Evolutionary conservation across 257 asterid species (phyloP).

Genomic region (Voacanga thouarsii): DNA sequence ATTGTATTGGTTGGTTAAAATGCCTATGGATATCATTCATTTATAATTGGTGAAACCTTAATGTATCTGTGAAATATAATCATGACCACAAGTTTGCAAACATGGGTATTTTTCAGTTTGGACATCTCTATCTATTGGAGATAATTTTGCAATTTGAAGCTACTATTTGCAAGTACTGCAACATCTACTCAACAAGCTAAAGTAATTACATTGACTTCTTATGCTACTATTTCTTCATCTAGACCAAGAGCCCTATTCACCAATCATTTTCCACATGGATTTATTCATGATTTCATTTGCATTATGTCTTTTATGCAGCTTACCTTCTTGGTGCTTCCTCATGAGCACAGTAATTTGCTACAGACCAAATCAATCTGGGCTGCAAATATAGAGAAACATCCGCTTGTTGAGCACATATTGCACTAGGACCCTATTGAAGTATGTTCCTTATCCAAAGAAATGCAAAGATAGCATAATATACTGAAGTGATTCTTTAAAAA

Average conservation of each 20-base stretch:
- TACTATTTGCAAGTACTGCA: conserved; percentile 54
- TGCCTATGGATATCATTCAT: background rate
- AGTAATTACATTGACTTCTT: conserved; percentile 34
- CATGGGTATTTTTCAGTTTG: background rate
- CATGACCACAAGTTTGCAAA: background rate
- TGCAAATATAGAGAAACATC: conserved; percentile 60
- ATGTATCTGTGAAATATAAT: background rate
- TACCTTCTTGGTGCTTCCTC: conserved; percentile 81
- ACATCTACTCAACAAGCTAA: conserved; percentile 61
- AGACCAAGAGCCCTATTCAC: background rate
- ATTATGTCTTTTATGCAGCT: conserved; percentile 46
- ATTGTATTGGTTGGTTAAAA: background rate
- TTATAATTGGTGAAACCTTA: background rate
- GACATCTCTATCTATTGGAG: background rate
- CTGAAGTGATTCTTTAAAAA: background rate
- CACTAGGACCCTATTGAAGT: conserved; percentile 84
- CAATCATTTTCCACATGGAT: background rate
- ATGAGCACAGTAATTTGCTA: conserved; percentile 55
- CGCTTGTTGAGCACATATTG: conserved; percentile 77
- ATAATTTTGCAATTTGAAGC: background rate
- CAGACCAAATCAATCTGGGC: conserved; percentile 85
- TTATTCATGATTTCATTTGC: background rate
- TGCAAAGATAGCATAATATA: background rate
- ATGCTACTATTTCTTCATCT: background rate
- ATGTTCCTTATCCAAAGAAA: conserved; percentile 23